Evolutionary conservation across 176 grass and related monocot genomes (phyloP), one percentile per base, ranked within the genome.

Genomic region (Thinopyrum elongatum): DNA sequence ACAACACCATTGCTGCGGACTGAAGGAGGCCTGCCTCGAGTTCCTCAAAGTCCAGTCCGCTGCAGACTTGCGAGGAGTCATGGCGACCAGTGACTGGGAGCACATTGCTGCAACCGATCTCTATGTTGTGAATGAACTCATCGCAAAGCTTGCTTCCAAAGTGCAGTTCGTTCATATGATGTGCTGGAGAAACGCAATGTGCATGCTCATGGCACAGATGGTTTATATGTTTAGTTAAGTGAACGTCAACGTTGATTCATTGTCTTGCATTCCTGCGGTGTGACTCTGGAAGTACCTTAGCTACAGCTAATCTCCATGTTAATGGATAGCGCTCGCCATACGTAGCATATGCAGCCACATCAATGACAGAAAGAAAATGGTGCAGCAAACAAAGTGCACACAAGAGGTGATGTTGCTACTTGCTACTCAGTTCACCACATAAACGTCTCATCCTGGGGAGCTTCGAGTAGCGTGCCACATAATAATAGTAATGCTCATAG

Each of bases 381-480:
- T 42, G 39, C 39, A 11, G 2, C 39, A 42, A 42, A 42, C 9
- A 11, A 42, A 42, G 39, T 42, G 2, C 28, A 30, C 64, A 7
- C 28, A 31, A 65, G 1, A 31, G 28, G 14, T 64, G 25, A 34
- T 42, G 39, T 42, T 42, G 39, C 39, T 42, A 42, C 39, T 28
- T 66, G 13, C 14, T 66, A 64, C 28, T 3, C 28, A 64, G 23
- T 64, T 31, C 27, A 66, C 6, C 64, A 66, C 14, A 31, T 14
- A 19, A 4, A 31, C 3, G 28, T 1, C 10, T 70, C 30, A 23
- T 7, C 22, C 22, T 42, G 7, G 65, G 47, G 17, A 82, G 31
- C 80, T 89, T 84, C 15, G 13, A 73, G 63, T 34, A 85, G 57
- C 71, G 86, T 4, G 79, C 35, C 28, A 90, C 29, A 51, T 85